Evolutionary conservation across 2,329 filamentous ascomycete species (phyloP).

Genomic region (Fusarium sp.): DNA sequence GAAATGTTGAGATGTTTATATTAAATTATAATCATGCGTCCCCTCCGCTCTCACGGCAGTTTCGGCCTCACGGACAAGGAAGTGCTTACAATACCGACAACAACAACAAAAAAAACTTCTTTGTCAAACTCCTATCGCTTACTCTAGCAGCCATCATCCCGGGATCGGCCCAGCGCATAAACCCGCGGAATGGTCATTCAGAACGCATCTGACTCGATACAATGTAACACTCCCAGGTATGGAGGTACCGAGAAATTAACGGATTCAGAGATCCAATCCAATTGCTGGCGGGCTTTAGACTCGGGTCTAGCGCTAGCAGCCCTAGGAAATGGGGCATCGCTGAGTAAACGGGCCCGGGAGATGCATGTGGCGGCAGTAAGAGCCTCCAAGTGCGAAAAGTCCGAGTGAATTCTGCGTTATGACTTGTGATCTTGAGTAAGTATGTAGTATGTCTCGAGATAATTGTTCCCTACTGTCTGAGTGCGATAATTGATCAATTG

Average conservation of each 20-base stretch:
- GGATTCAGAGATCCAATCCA: not conserved
- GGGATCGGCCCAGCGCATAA: slow-evolving; percentile 34
- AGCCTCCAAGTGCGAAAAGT: slow-evolving; percentile 13
- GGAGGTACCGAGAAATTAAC: slow-evolving; percentile 25
- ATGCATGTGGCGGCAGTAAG: slow-evolving; percentile 25
- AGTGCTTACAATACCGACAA: slow-evolving; percentile 27
- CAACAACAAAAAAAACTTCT: slow-evolving; percentile 4
- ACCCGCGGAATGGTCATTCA: slow-evolving; percentile 21
- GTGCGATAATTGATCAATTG: slow-evolving; percentile 7
- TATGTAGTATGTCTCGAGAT: too few relatives aligned
- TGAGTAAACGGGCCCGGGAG: slow-evolving; percentile 29
- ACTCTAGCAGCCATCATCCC: slow-evolving; percentile 32
- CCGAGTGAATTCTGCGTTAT: slow-evolving; percentile 23
- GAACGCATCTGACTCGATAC: slow-evolving; percentile 38
- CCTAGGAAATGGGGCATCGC: slow-evolving; percentile 30
- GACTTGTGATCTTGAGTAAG: not conserved
- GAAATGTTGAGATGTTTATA: slow-evolving; percentile 34
- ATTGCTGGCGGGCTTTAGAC: slow-evolving; percentile 16
- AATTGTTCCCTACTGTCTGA: too few relatives aligned
- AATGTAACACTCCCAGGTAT: slow-evolving; percentile 23
- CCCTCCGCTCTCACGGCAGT: slow-evolving; percentile 13
- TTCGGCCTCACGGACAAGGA: slow-evolving; percentile 18
- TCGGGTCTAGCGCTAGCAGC: slow-evolving; percentile 38
- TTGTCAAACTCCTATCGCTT: slow-evolving; percentile 33
- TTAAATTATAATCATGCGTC: not conserved